Percentiles rank a stretch among this genome's conserved stretches.
Conservation (phyloP, 148 eudicot genomes). For the Vaccinium darrowii region DNA sequence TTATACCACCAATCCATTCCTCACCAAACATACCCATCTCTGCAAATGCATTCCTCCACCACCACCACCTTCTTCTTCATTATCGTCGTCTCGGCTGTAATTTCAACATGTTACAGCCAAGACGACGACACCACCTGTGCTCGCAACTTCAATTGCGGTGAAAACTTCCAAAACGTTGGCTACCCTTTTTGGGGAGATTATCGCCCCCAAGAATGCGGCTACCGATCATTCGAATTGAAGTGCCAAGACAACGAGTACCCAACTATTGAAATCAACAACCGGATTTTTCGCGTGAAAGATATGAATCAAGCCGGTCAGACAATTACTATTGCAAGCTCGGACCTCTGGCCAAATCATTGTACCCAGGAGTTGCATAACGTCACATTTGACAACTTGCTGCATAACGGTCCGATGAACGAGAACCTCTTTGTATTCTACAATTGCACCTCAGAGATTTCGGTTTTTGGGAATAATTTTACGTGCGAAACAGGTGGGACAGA, state of each 20-base stretch:
- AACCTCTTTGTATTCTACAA: not conserved
- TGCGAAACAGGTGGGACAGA: not conserved
- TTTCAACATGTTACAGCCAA: not conserved
- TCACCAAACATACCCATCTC: not conserved
- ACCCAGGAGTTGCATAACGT: not conserved
- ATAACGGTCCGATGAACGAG: not conserved
- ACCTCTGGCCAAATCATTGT: not conserved
- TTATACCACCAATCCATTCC: too few relatives aligned
- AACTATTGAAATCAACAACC: not conserved
- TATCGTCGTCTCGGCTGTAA: not conserved
- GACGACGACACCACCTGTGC: not conserved
- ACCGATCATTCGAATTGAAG: slow-evolving; percentile 17
- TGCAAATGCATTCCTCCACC: not conserved
- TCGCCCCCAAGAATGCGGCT: slow-evolving; percentile 27
- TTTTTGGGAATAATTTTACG: too few relatives aligned
- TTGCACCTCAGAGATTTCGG: not conserved
- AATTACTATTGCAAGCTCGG: not conserved
- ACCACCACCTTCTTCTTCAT: not conserved
- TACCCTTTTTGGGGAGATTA: slow-evolving; percentile 40
- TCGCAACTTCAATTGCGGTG: not conserved
- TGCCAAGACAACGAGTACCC: slow-evolving; percentile 13
- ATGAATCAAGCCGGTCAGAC: not conserved
- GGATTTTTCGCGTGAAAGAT: not conserved
- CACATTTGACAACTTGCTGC: not conserved
- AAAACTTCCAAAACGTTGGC: not conserved